Conservation (phyloP, 139 green algal genomes). For the Picochlorum costavermella region DNA sequence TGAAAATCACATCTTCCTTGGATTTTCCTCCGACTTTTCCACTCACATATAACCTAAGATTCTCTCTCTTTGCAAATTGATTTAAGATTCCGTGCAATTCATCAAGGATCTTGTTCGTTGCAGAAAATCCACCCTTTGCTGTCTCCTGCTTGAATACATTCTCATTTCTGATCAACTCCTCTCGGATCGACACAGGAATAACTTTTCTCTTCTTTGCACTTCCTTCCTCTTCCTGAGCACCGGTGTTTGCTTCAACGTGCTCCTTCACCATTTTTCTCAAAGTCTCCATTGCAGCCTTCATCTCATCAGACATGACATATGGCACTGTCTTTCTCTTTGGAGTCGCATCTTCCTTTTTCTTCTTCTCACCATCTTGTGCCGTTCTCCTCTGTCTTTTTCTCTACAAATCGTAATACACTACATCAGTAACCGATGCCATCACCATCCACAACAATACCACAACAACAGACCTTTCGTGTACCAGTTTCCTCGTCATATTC, state of each 20-base stretch:
- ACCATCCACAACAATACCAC: neutral
- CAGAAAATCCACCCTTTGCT: neutral
- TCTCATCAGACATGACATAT: slow-evolving; percentile 15
- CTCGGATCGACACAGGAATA: slow-evolving; percentile 6
- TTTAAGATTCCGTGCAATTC: slow-evolving; percentile 21
- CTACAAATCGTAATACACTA: neutral
- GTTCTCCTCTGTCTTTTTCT: neutral
- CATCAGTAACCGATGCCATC: neutral
- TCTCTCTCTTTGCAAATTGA: slow-evolving; percentile 21
- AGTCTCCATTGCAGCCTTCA: slow-evolving; percentile 1
- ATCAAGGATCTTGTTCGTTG: slow-evolving; percentile 7
- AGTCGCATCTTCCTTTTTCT: slow-evolving; percentile 11
- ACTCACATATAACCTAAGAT: slow-evolving; percentile 10
- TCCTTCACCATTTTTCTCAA: neutral
- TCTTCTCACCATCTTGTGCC: neutral
- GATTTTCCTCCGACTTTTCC: neutral
- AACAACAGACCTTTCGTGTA: neutral
- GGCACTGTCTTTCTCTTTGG: neutral
- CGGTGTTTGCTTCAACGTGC: too few species aligned
- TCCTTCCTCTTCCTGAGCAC: neutral
- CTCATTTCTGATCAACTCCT: neutral
- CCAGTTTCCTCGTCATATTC: neutral
- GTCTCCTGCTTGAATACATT: slow-evolving; percentile 1
- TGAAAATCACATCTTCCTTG: slow-evolving; percentile 2
- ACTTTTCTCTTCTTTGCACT: neutral